These are phyloP conservation scores for Tricholoma bakamatsutake DNA, from an alignment of 768 basidiomycete genomes.

Conservation along the genomic window DNA sequence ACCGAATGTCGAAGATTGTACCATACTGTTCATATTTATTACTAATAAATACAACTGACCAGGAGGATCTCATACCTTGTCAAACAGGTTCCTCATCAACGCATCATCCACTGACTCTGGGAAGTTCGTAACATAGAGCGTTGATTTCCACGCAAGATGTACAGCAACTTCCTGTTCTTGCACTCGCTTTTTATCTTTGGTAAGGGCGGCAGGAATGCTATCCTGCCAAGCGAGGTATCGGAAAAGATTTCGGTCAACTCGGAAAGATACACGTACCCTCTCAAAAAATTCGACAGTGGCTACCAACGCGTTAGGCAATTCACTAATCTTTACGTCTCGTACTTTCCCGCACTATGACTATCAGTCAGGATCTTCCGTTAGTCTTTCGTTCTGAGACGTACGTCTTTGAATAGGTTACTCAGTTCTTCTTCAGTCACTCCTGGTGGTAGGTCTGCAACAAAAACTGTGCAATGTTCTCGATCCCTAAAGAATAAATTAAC, in stretches of 20 bases:
- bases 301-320: slow-evolving; percentile 50
- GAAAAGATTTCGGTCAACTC: background rate
- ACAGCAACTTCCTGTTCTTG: slow-evolving; percentile 74
- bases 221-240: slow-evolving; percentile 40
- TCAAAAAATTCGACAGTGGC: slow-evolving; percentile 88
- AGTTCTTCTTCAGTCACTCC: slow-evolving; percentile 61
- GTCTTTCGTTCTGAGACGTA: slow-evolving; percentile 26
- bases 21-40: slow-evolving; percentile 58
- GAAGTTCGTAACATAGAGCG: slow-evolving; percentile 95
- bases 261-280: slow-evolving; percentile 34
- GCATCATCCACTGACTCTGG: slow-evolving; percentile 79
- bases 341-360: slow-evolving; percentile 71
- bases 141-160: slow-evolving; percentile 89
- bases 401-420: slow-evolving; percentile 78
- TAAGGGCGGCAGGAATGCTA: slow-evolving; percentile 78
- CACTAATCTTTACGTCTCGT: slow-evolving; percentile 78
- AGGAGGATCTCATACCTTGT: slow-evolving; percentile 45
- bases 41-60: slow-evolving; percentile 2
- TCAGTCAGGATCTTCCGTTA: background rate
- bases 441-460: slow-evolving; percentile 66
- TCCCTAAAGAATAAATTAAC: slow-evolving; percentile 48
- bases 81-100: slow-evolving; percentile 70
- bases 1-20: slow-evolving; percentile 87
- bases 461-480: slow-evolving; percentile 91
- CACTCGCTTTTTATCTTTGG: slow-evolving; percentile 91